A percentile compares a stretch with the other conserved stretches of the same genome.
Conservation (phyloP, 345 rosid genomes). For the Salix dunnii region DNA sequence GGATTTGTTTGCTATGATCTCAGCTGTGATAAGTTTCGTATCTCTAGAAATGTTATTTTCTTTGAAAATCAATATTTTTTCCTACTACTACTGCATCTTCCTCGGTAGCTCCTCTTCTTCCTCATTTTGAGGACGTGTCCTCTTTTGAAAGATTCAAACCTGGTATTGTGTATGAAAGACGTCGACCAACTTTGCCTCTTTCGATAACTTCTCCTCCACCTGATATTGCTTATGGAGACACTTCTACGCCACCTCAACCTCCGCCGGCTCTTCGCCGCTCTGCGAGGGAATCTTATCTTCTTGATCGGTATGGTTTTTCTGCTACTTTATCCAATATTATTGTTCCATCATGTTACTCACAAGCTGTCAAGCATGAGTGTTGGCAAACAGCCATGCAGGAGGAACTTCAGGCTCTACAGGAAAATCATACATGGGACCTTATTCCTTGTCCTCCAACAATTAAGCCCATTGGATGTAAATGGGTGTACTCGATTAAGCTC, state of each 20-base stretch:
- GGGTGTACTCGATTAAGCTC: background rate
- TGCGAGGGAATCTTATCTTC: too few species aligned
- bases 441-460: background rate
- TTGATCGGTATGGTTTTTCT: too few species aligned
- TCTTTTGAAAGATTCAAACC: background rate
- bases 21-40: too few species aligned
- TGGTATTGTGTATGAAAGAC: background rate
- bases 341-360: background rate
- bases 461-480: background rate
- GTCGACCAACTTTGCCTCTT: background rate
- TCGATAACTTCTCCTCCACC: rapidly evolving
- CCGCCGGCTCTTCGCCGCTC: rapidly evolving
- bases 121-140: background rate
- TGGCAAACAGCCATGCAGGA: background rate
- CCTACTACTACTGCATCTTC: background rate
- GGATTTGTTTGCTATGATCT: too few species aligned
- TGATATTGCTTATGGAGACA: too few species aligned
- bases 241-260: too few species aligned
- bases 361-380: background rate
- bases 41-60: too few species aligned
- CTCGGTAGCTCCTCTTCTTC: background rate
- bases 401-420: background rate
- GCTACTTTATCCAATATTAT: background rate
- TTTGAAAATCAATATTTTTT: background rate
- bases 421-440: background rate